Base-by-base conservation (phyloP, 805 yeast species). In the Zygotorulaspora danielsina region DNA sequence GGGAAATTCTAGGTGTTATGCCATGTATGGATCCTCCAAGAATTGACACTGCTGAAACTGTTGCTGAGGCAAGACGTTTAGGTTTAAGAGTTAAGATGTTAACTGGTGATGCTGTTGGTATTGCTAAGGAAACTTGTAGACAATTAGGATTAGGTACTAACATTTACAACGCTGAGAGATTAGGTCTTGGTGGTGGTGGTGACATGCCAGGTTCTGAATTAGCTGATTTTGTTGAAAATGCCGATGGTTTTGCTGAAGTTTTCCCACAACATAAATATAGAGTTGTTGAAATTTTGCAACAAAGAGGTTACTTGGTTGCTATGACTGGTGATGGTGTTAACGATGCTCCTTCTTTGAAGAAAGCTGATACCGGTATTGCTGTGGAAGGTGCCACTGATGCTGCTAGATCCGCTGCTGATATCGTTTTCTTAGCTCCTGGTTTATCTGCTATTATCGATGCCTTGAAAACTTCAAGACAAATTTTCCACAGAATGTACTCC, bases 281-380 rank as follows among this genome's bases (percentile, higher is more conserved):
- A 67, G 95, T 89, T 63, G 96, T 87, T 70, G 95, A 86, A 75
- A 85, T 86, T 67, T 78, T 87, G 70, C 96, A 87, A 77, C 78
- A 81, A 68, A 82, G 95, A 79, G 96, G 96, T 72, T 86, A 84
- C 81, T 78, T 87, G 73, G 95, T 88, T 73, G 96, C 96, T 71
- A 87, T 87, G 96, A 87, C 96, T 76, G 96, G 96, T 84, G 96
- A 87, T 68, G 96, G 96, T 85, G 96, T 87, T 67, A 87, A 87
- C 77, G 96, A 87, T 73, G 95, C 96, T 61, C 96, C 96, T 63
- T 87, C 96, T 53, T 79, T 87, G 73, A 87, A 87, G 87, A 87
- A 87, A 79, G 95, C 94, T 59, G 88, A 81, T 64, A 79, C 85
- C 55, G 97, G 97, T 82, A 88, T 88, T 76, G 96, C 97, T 64